Percentiles rank a stretch among this genome's conserved stretches.
Evolutionary conservation across 805 yeast species (phyloP).

Genomic region (Jamesozyma spencerorum): DNA sequence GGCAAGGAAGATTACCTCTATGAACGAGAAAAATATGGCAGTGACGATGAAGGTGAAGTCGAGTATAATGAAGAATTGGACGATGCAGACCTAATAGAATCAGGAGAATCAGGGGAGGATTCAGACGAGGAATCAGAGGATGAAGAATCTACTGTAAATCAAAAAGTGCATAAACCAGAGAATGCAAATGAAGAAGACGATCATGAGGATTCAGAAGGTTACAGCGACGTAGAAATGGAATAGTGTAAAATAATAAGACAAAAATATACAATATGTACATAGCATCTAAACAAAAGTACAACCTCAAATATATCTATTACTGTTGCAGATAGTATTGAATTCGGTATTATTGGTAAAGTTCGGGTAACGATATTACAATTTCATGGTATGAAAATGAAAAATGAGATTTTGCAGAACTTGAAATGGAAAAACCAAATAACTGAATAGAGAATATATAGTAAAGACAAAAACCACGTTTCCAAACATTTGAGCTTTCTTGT

Average conservation of each 20-base stretch:
- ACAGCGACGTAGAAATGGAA: constrained; percentile 35
- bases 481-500: too few relatives aligned
- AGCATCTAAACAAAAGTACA: neutral
- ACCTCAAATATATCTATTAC: neutral
- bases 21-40: constrained; percentile 31
- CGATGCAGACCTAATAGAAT: constrained; percentile 5
- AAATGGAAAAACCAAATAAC: too few relatives aligned
- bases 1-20: constrained; percentile 38
- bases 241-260: constrained; percentile 2
- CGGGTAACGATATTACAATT: too few relatives aligned
- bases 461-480: too few relatives aligned
- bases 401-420: too few relatives aligned
- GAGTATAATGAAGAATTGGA: constrained; percentile 8
- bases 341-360: too few relatives aligned
- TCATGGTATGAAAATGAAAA: too few relatives aligned
- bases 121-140: constrained; percentile 3
- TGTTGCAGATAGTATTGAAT: too few relatives aligned
- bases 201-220: constrained; percentile 28
- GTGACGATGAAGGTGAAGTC: constrained; percentile 20
- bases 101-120: constrained; percentile 14
- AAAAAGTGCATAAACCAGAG: neutral
- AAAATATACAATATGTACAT: neutral
- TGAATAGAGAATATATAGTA: too few relatives aligned
- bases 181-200: constrained; percentile 10
- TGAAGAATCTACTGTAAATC: constrained; percentile 3